Percentiles rank a stretch among this genome's conserved stretches.
Evolutionary conservation across 352 stramenopile species (phyloP).

Genomic region (Globisporangium spinosum): DNA sequence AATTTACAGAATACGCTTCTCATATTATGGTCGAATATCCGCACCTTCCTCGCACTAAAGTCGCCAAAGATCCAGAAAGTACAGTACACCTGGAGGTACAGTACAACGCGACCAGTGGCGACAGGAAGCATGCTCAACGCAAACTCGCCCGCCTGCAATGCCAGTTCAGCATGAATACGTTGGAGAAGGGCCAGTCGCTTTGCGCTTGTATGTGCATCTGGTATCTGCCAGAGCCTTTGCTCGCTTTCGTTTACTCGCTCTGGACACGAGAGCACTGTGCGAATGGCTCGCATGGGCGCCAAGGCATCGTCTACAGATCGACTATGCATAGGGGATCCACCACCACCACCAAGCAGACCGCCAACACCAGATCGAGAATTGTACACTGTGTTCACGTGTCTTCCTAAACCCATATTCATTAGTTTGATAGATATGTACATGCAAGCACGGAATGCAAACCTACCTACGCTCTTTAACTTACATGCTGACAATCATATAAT

Average conservation of each 20-base stretch:
- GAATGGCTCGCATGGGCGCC: no score
- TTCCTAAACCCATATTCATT: not conserved
- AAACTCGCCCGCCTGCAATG: not conserved
- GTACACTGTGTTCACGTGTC: no score
- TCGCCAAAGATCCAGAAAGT: not conserved
- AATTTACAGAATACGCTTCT: not conserved
- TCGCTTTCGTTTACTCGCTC: no score
- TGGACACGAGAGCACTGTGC: no score
- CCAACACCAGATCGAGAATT: no score
- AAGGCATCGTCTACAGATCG: no score
- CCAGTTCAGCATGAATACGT: not conserved
- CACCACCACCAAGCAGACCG: no score
- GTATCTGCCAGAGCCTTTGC: no score
- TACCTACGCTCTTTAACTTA: not conserved
- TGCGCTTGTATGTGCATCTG: no score
- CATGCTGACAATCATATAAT: not conserved
- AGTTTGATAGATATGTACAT: not conserved
- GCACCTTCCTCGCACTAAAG: not conserved
- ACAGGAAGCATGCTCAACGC: not conserved
- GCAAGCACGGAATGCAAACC: no score
- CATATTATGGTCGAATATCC: not conserved
- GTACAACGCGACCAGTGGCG: not conserved
- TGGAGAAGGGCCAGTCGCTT: not conserved
- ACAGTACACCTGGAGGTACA: not conserved
- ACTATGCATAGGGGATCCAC: no score